Conservation (phyloP, 2,329 filamentous ascomycete genomes). For the Fusarium protoensiforme region DNA sequence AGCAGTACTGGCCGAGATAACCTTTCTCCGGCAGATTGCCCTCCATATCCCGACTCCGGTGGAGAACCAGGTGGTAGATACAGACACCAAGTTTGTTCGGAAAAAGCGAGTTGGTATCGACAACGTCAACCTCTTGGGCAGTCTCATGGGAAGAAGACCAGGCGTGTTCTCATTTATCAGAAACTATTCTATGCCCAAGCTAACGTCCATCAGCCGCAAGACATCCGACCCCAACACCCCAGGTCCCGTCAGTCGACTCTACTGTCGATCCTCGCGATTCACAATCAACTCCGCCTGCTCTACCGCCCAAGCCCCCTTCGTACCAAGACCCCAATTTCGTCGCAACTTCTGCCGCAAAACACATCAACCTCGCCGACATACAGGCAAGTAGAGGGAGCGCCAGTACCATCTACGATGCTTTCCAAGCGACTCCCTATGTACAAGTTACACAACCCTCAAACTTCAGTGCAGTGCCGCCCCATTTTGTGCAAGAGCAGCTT, state of each 20-base stretch:
- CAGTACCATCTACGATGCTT: background rate
- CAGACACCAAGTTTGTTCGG: background rate
- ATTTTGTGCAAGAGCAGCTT: background rate
- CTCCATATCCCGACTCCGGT: background rate
- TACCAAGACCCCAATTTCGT: background rate
- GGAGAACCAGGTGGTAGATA: background rate
- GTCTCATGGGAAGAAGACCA: background rate
- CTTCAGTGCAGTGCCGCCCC: background rate
- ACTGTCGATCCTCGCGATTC: background rate
- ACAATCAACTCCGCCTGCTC: background rate
- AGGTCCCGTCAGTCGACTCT: background rate
- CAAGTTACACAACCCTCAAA: background rate
- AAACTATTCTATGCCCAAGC: background rate
- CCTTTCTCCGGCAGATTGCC: background rate
- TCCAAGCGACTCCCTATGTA: background rate
- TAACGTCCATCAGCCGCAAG: background rate
- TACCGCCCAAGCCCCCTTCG: background rate
- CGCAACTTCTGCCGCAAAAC: background rate
- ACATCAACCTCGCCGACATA: background rate
- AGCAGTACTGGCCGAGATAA: background rate
- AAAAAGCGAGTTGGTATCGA: background rate
- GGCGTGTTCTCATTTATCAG: background rate
- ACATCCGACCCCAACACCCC: background rate
- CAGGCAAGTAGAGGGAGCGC: background rate
- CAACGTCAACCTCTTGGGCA: background rate